Percentiles rank a stretch among this genome's conserved stretches.
Evolutionary conservation across 2,329 filamentous ascomycete genomes (phyloP).

Genomic region (Trichoderma koningiopsis): DNA sequence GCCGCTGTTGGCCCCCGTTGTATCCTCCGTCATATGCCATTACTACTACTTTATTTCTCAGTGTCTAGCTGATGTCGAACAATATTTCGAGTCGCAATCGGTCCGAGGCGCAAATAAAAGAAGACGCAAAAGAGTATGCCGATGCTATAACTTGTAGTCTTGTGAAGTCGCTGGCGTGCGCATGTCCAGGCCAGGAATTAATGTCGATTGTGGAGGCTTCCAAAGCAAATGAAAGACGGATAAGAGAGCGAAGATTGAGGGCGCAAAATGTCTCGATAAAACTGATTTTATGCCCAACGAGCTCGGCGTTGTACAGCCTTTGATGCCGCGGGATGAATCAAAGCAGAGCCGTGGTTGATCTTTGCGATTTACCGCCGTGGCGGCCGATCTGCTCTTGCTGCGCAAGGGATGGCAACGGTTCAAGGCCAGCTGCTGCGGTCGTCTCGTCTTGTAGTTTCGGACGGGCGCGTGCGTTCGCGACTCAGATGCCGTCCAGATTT

Average conservation of each 20-base stretch:
- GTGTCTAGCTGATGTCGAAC: not conserved
- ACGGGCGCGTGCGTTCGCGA: conserved; percentile 5
- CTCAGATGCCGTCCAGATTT: not conserved
- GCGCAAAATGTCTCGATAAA: not conserved
- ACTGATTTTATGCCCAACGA: not conserved
- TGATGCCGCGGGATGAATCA: conserved; percentile 6
- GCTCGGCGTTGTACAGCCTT: not conserved
- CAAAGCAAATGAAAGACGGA: not conserved
- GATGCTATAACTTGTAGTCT: not conserved
- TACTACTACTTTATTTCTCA: conserved; percentile 11
- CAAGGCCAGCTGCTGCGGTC: conserved; percentile 4
- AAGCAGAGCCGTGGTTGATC: not conserved
- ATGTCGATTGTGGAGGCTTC: not conserved
- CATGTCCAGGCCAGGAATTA: not conserved
- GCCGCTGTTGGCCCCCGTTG: conserved; percentile 46
- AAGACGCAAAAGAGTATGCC: not conserved
- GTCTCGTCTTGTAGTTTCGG: conserved; percentile 8
- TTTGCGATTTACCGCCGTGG: not conserved
- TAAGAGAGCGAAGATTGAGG: not conserved
- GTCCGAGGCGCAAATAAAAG: not conserved
- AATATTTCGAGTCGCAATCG: not conserved
- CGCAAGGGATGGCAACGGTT: not conserved
- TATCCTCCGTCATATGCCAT: conserved; percentile 59
- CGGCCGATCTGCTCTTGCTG: not conserved
- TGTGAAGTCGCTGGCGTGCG: not conserved